Conservation (phyloP, 495 filamentous ascomycete species). For the Lichenothelia convexa region DNA sequence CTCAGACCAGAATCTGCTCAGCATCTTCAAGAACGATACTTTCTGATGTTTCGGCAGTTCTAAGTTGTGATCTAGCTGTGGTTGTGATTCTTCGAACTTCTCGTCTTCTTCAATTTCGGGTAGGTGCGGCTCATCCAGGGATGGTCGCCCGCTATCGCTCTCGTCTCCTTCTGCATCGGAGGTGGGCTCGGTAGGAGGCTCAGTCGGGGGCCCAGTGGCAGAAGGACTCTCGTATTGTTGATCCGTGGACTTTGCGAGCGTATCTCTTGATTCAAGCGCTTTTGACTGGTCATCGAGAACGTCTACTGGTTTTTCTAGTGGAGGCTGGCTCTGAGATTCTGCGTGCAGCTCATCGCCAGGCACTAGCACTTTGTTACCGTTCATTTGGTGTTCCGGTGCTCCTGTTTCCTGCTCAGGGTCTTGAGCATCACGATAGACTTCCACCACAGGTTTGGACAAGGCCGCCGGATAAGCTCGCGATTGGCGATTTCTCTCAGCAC, state of each 20-base stretch:
- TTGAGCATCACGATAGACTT: conserved; percentile 81
- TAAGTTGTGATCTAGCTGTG: conserved; percentile 37
- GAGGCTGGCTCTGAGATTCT: conserved; percentile 8
- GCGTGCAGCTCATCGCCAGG: conserved; percentile 14
- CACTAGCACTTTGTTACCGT: conserved; percentile 10
- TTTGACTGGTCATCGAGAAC: neutral
- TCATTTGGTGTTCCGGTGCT: conserved; percentile 45
- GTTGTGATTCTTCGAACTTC: too few relatives aligned
- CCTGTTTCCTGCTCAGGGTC: conserved; percentile 78
- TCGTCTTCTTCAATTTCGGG: conserved; percentile 43
- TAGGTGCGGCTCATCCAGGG: conserved; percentile 46
- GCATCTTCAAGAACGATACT: conserved; percentile 78
- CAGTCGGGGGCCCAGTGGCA: neutral
- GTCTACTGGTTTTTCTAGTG: neutral
- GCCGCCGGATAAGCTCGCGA: conserved; percentile 73
- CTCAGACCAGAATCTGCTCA: conserved; percentile 97
- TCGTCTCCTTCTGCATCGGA: conserved; percentile 54
- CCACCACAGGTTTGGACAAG: conserved; percentile 87
- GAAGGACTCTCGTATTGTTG: conserved; percentile 32
- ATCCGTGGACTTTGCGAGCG: conserved; percentile 22
- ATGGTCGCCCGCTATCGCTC: conserved; percentile 50
- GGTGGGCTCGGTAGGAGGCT: conserved; percentile 1
- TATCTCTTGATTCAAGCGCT: conserved; percentile 3
- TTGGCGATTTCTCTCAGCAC: conserved; percentile 62
- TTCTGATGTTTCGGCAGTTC: conserved; percentile 84